These are phyloP conservation scores for Thalassiosira exigua DNA, from an alignment of 352 stramenopile genomes.

Conservation along the genomic window DNA sequence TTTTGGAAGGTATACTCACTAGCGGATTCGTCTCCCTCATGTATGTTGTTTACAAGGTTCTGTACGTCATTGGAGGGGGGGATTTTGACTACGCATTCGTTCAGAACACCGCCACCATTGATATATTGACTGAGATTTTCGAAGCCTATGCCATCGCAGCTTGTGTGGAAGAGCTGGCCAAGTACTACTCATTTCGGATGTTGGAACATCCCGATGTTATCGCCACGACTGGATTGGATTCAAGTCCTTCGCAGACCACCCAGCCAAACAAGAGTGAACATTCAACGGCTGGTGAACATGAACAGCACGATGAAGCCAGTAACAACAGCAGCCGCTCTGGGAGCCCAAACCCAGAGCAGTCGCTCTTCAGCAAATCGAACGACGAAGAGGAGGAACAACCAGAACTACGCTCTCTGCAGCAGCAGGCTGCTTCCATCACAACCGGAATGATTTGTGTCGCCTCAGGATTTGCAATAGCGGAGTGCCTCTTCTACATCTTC, in stretches of 20 bases:
- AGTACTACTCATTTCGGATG: conserved; percentile 83
- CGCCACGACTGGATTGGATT: conserved; percentile 77
- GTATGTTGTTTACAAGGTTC: conserved; percentile 58
- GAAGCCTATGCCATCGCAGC: conserved; percentile 81
- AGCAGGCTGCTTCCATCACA: conserved; percentile 79
- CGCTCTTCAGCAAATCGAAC: conserved; percentile 33
- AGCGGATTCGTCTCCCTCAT: conserved; percentile 59
- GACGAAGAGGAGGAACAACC: conserved; percentile 71
- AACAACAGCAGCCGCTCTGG: conserved; percentile 48
- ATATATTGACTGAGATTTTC: conserved; percentile 73
- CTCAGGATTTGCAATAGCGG: conserved; percentile 79
- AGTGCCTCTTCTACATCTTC: conserved; percentile 85
- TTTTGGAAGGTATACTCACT: conserved; percentile 76
- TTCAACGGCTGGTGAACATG: conserved; percentile 57
- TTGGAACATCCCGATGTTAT: conserved; percentile 83
- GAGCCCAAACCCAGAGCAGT: conserved; percentile 26
- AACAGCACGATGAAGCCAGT: conserved; percentile 53
- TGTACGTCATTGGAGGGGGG: conserved; percentile 53
- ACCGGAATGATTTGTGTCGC: conserved; percentile 83
- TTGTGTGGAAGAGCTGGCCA: conserved; percentile 80
- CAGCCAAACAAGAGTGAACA: no score
- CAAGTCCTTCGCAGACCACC: conserved; percentile 57
- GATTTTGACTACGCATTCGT: conserved; percentile 59
- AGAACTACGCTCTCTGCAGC: conserved; percentile 71
- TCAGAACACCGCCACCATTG: conserved; percentile 63